phyloP scores from a whole-genome alignment of 2,329 filamentous ascomycete genomes.

The Grosmannia huntii region DNA sequence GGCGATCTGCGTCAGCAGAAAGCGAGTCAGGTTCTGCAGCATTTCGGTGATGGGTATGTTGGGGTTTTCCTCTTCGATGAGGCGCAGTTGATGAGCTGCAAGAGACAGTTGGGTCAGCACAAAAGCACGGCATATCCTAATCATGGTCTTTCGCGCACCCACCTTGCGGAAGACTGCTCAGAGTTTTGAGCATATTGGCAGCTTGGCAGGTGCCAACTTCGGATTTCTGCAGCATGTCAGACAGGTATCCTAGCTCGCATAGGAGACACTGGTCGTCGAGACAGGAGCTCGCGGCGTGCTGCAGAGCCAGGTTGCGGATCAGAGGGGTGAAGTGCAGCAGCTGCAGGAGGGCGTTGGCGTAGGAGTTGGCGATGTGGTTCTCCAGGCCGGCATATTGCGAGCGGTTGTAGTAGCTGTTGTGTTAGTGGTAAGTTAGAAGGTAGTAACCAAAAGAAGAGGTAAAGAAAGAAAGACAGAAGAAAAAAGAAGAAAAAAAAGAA shows the following conservation, averaged over 20 bases:
- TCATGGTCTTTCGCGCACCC: constrained; percentile 38
- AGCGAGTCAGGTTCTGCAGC: constrained; percentile 76
- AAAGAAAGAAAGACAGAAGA: not conserved
- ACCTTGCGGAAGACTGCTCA: constrained; percentile 72
- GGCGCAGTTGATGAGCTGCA: constrained; percentile 55
- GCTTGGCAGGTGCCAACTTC: constrained; percentile 90
- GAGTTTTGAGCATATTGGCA: constrained; percentile 82
- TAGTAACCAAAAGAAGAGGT: not conserved
- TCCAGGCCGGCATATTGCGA: constrained; percentile 85
- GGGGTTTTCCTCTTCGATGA: constrained; percentile 74
- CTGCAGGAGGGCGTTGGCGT: constrained; percentile 84
- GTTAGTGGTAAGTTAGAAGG: not conserved
- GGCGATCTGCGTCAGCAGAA: constrained; percentile 69
- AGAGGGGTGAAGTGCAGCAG: constrained; percentile 83
- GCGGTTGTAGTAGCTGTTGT: constrained; percentile 70
- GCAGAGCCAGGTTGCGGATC: constrained; percentile 74
- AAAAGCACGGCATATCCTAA: constrained; percentile 22
- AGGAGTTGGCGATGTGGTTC: constrained; percentile 93
- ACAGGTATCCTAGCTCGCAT: constrained; percentile 89
- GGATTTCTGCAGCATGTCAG: constrained; percentile 97
- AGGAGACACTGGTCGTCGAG: constrained; percentile 72
- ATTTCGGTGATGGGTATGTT: constrained; percentile 64
- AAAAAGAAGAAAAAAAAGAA: not conserved
- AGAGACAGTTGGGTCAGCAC: not conserved
- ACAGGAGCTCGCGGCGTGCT: constrained; percentile 79